phyloP scores from a whole-genome alignment of 2,329 filamentous ascomycete genomes.

The Fusarium sororula region DNA sequence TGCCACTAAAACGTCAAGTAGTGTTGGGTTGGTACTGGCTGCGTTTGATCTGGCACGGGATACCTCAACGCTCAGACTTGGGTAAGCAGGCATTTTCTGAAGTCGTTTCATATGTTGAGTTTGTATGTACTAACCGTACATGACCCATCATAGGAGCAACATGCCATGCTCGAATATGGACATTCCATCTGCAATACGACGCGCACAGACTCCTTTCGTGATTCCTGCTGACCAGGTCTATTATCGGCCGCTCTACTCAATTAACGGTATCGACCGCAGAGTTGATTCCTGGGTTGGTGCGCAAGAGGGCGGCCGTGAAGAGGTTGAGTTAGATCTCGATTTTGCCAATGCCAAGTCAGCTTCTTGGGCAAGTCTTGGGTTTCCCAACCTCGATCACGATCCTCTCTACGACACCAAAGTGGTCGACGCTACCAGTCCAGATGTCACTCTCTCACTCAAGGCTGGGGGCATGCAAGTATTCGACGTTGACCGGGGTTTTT shows the following conservation, averaged over 20 bases:
- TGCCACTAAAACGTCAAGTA: neutral
- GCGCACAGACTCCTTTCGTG: neutral
- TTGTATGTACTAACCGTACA: neutral
- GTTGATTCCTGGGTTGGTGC: neutral
- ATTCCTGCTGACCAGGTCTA: neutral
- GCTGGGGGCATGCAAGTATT: neutral
- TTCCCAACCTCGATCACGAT: neutral
- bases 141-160: neutral
- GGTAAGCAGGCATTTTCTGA: accelerated
- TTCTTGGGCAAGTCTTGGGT: neutral
- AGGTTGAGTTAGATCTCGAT: neutral
- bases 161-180: neutral
- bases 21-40: neutral
- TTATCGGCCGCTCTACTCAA: neutral
- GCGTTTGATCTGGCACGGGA: neutral
- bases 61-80: neutral
- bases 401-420: neutral
- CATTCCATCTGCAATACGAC: neutral
- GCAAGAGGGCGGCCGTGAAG: accelerated
- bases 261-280: neutral
- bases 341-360: neutral
- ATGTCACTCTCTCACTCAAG: neutral
- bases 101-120: no score
- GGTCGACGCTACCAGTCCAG: no score
- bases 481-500: neutral